Evolutionary conservation across 2,329 filamentous ascomycete genomes (phyloP), one percentile per base, ranked within the genome.

Genomic region (Sclerotinia borealis): DNA sequence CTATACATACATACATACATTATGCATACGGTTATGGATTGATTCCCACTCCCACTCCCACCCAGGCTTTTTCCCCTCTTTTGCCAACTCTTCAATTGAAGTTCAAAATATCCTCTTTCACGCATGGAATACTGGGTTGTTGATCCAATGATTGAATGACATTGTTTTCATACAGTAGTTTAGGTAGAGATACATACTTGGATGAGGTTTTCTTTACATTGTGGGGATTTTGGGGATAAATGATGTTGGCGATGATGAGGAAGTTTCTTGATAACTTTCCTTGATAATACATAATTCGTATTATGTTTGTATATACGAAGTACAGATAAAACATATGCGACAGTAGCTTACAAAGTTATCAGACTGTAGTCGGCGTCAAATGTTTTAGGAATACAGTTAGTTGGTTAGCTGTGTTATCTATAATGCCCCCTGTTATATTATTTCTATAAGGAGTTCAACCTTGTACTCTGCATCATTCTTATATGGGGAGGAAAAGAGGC

Each of bases 101-200:
- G 39, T 59, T 59, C 55, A 8, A 36, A 6, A 47, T 49, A 45
- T 59, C 55, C 55, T 49, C 55, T 49, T 59, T 49, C 41, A 6
- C 41, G 29, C 39, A 59, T 59, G 13, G 29, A 7, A 34, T 25
- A 3, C 15, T 4, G 36, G 1, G 3, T 19, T 4, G 4, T 25
- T 25, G 43, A 49, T 49, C 39, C 55, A 49, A 45, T 59, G 55
- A 34, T 11, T 45, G 41, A 59, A 11, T 49, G 55, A 49, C 39
- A 49, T n/a, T 36, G 43, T 34, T 47, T 49, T 45, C 43, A 36
- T 49, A 49, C 55, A 47, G 55, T 48, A 59, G 55, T 49, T 25
- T 36, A 47, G 39, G 41, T 49, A 49, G 41, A 59, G 39, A 36
- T 27, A 48, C 55, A 48, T 29, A 10, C 10, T 11, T 43, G 11